Conservation (phyloP, 129 eudicot species). For the carrot (Daucus carota) region DNA sequence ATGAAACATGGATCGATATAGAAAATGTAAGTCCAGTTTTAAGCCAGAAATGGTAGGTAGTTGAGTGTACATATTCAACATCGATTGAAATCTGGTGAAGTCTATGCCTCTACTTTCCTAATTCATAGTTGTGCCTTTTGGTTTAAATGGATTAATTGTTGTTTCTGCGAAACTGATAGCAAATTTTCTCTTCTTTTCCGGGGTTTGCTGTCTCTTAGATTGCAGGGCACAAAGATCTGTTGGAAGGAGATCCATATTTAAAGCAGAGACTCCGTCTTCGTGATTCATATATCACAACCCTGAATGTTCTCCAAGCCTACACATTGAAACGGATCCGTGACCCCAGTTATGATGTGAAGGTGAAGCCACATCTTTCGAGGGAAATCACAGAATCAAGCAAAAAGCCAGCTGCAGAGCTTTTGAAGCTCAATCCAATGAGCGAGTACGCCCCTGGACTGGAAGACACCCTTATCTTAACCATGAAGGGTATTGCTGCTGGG, state of each 20-base stretch:
- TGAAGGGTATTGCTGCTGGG: slow-evolving; percentile 87
- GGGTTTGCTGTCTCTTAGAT: slow-evolving; percentile 31
- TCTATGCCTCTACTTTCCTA: neutral
- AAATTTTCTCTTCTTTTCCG: neutral
- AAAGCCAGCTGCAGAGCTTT: slow-evolving; percentile 53
- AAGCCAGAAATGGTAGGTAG: neutral
- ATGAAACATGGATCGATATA: neutral
- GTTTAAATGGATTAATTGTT: neutral
- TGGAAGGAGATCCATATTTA: slow-evolving; percentile 80
- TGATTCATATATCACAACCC: slow-evolving; percentile 66
- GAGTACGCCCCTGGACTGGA: slow-evolving; percentile 78
- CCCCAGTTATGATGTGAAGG: slow-evolving; percentile 51
- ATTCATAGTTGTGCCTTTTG: neutral
- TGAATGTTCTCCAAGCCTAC: slow-evolving; percentile 67
- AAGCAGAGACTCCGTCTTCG: slow-evolving; percentile 69
- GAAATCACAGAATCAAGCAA: slow-evolving; percentile 50
- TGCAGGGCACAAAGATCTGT: slow-evolving; percentile 70
- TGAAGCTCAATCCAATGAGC: slow-evolving; percentile 71
- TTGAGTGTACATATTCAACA: neutral
- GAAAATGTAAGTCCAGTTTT: neutral
- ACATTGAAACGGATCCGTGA: slow-evolving; percentile 75
- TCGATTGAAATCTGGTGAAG: neutral
- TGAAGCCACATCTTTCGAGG: slow-evolving; percentile 59
- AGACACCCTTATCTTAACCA: slow-evolving; percentile 72
- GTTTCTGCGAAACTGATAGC: neutral